Conservation (phyloP, 176 grass and related monocot species). For the Tuctoria greenei region DNA sequence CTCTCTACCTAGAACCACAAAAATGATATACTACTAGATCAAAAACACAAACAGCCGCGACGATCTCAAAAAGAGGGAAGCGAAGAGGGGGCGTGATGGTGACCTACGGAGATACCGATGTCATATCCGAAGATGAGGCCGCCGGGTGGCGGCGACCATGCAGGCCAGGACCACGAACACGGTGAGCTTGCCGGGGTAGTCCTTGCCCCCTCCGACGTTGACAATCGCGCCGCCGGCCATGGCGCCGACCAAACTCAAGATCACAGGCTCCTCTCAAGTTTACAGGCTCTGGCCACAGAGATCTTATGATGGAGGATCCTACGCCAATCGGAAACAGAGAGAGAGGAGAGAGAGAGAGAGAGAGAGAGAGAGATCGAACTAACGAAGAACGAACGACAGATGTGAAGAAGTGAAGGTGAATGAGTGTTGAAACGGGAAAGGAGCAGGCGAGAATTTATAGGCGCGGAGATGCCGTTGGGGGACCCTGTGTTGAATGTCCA, state of each 20-base stretch:
- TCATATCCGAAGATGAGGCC: conserved; percentile 97
- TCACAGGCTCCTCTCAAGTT: not conserved
- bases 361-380: not conserved
- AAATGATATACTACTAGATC: not conserved
- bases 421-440: not conserved
- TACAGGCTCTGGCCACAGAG: not conserved
- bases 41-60: not conserved
- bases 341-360: too few species aligned
- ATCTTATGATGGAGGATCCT: not conserved
- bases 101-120: conserved; percentile 81
- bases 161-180: conserved; percentile 83
- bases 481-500: not conserved
- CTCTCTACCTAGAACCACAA: not conserved
- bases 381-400: not conserved
- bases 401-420: not conserved
- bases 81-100: not conserved
- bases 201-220: conserved; percentile 53
- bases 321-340: not conserved
- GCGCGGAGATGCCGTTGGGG: not conserved
- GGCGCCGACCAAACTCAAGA: not conserved
- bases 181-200: conserved; percentile 89
- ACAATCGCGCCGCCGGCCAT: conserved; percentile 81
- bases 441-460: conserved; percentile 42
- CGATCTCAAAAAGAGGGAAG: not conserved
- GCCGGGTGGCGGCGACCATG: conserved; percentile 85